Evolutionary conservation across 345 rosid species (phyloP).

Genomic region (Corchorus capsularis): DNA sequence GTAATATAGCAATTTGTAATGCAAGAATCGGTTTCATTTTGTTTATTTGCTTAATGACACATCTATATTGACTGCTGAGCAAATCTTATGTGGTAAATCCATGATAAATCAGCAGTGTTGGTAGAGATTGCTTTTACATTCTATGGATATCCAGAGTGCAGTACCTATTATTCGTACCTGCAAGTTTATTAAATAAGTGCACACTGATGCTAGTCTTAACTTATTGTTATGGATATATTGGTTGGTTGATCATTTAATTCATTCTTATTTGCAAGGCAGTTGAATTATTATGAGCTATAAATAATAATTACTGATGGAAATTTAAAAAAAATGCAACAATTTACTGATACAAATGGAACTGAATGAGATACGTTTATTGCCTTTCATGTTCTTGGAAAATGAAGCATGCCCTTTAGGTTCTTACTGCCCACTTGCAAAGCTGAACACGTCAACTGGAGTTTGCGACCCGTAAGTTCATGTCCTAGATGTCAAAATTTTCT

Average conservation of each 20-base stretch:
- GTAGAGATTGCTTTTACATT: not conserved
- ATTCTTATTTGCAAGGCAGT: not conserved
- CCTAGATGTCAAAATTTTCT: slow-evolving; percentile 1
- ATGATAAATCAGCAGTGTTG: not conserved
- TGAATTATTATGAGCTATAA: not conserved
- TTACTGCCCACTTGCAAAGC: slow-evolving; percentile 76
- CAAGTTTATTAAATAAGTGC: too few species aligned
- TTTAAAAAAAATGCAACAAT: not conserved
- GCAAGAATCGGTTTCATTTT: not conserved
- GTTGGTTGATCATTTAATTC: not conserved
- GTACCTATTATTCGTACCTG: too few species aligned
- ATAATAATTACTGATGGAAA: not conserved
- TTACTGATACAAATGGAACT: slow-evolving; percentile 8
- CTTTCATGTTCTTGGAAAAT: slow-evolving; percentile 29
- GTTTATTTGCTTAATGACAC: not conserved
- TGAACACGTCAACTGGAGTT: slow-evolving; percentile 66
- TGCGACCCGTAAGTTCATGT: slow-evolving; percentile 81
- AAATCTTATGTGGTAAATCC: not conserved
- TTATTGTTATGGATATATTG: too few species aligned
- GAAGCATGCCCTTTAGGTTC: slow-evolving; percentile 88
- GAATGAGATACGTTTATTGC: slow-evolving; percentile 14
- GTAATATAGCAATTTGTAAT: not conserved
- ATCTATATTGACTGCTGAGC: not conserved
- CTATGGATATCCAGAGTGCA: too few species aligned
- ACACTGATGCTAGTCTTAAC: too few species aligned